phyloP scores from a whole-genome alignment of 2,329 filamentous ascomycete genomes.

The Cladosporium oxysporum region DNA sequence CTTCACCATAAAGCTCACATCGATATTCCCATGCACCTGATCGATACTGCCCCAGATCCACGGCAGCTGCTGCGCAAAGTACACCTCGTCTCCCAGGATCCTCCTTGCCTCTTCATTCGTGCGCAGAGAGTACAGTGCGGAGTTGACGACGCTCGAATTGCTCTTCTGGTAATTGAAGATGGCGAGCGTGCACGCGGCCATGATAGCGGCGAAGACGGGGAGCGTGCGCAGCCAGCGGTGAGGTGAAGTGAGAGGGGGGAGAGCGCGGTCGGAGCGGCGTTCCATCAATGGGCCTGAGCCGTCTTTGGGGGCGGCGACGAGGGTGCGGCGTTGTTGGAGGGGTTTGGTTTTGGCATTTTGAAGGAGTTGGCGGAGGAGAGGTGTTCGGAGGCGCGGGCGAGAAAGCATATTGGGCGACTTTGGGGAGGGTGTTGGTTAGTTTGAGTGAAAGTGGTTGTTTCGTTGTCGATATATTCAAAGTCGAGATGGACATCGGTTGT shows the following conservation, averaged over 20 bases:
- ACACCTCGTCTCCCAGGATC: slow-evolving; percentile 71
- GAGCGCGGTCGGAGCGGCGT: slow-evolving; percentile 55
- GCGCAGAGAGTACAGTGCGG: slow-evolving; percentile 87
- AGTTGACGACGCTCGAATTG: slow-evolving; percentile 72
- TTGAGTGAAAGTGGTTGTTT: not conserved
- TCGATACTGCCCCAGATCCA: slow-evolving; percentile 71
- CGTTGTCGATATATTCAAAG: slow-evolving; percentile 7
- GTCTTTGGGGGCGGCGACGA: slow-evolving; percentile 53
- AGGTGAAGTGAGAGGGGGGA: slow-evolving; percentile 46
- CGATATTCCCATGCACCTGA: slow-evolving; percentile 85
- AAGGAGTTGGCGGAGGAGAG: slow-evolving; percentile 17
- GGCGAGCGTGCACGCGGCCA: slow-evolving; percentile 71
- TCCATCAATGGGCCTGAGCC: slow-evolving; percentile 55
- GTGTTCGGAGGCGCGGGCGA: slow-evolving; percentile 25
- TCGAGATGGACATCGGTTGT: slow-evolving; percentile 11
- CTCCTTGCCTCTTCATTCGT: slow-evolving; percentile 74
- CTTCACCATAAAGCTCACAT: slow-evolving; percentile 84
- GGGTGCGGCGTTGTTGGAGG: slow-evolving; percentile 38
- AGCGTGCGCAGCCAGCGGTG: slow-evolving; percentile 59
- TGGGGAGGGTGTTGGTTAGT: not conserved
- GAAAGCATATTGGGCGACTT: slow-evolving; percentile 29
- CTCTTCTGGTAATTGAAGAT: slow-evolving; percentile 99
- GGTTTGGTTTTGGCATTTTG: slow-evolving; percentile 19
- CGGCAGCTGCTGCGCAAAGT: slow-evolving; percentile 51
- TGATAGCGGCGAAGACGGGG: slow-evolving; percentile 75